These are phyloP conservation scores for Xanthoconium purpureum DNA, from an alignment of 768 basidiomycete genomes.

Conservation along the genomic window DNA sequence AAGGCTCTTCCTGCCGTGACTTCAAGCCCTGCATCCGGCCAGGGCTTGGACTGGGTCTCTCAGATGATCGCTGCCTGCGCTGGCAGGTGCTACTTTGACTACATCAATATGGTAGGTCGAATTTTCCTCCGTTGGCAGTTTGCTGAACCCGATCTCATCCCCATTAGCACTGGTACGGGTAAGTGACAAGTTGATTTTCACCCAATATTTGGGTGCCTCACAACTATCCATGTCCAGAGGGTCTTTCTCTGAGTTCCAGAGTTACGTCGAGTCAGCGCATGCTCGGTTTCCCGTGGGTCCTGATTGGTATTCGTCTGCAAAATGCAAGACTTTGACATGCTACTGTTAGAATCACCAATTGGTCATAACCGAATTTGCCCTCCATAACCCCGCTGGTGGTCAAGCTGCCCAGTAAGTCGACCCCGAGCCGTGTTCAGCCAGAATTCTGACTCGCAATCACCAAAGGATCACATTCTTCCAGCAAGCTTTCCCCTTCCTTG, in stretches of 20 bases:
- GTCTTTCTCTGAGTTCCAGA: conserved; percentile 30
- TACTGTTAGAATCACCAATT: conserved; percentile 19
- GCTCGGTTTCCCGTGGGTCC: conserved; percentile 27
- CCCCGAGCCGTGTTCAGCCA: not conserved
- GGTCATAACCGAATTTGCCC: conserved; percentile 35
- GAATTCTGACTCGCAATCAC: not conserved
- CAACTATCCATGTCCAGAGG: conserved; percentile 14
- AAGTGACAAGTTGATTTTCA: not conserved
- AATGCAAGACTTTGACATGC: not conserved
- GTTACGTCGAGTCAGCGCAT: conserved; percentile 27
- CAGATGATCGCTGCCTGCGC: conserved; percentile 35
- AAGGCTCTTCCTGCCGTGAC: conserved; percentile 39
- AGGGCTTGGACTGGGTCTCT: conserved; percentile 36
- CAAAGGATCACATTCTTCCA: conserved; percentile 33
- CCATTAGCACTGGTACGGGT: conserved; percentile 33
- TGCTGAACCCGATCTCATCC: not conserved
- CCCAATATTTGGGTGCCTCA: not conserved
- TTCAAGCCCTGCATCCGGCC: conserved; percentile 31
- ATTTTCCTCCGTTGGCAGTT: not conserved
- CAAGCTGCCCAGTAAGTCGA: conserved; percentile 30
- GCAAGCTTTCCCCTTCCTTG: conserved; percentile 36
- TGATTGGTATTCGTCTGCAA: not conserved
- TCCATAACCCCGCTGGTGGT: conserved; percentile 31
- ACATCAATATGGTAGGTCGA: conserved; percentile 33
- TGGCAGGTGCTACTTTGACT: conserved; percentile 35